Base-by-base conservation (phyloP, 768 basidiomycete genomes). In the Cantharellus anzutake region DNA sequence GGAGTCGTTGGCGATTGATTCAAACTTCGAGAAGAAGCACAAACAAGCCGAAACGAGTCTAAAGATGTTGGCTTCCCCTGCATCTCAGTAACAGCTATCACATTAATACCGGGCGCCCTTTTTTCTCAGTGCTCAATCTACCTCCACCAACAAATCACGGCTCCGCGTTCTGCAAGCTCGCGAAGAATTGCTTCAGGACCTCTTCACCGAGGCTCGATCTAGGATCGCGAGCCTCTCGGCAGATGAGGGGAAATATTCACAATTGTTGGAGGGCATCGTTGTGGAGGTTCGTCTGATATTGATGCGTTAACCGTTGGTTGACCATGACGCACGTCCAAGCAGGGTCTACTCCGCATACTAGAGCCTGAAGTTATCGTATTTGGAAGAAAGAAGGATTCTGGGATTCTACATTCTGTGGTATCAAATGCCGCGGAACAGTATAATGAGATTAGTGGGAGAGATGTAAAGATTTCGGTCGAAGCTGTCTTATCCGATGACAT, bases 91-190 rank as follows among this genome's bases (percentile, higher is more conserved):
- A 42, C 20, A 59, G 41, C 2, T 37, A 16, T 41, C 39, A 37
- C 39, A 55, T 40, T 48, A 29, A 48, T 48, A 29, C 29, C 44
- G 11, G 44, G 44, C 29, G 44, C 11, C 2, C 60, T 51, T 55
- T 42, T 61, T 58, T 40, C 20, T 40, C 65, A 98, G 94, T 65
- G 83, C 92, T 4, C 88, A 94, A 69, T 98, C 94, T 3, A 97
- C 88, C 35, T 77, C 94, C 62, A 96, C 92, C 64, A 99, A 98
- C 78, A 92, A 89, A 68, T 91, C 93, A 11, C 88, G 96, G 41
- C 78, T 99, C 65, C 82, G 78, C 68, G 78, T 98, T 39, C 80
- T 98, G 5, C 86, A 93, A 68, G 81, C 83, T 60, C 82, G 93
- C 56, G 94, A 97, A 71, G 90, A 96, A 68, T 82, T 92, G 58